phyloP scores from a whole-genome alignment of 1,139 yeast species.

The Candida mesenterica region DNA sequence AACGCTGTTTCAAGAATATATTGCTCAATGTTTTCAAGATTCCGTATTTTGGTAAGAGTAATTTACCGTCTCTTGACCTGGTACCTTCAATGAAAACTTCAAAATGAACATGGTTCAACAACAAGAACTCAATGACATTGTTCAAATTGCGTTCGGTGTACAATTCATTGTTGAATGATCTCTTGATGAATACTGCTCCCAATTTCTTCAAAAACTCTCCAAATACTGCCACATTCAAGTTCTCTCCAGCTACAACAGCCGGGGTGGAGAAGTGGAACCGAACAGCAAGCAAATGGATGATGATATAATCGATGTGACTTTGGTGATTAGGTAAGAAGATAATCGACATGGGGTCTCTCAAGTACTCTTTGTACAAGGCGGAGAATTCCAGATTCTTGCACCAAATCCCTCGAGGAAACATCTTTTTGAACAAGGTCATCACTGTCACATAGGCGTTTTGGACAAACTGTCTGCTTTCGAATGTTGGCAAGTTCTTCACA shows the following conservation, averaged over 20 bases:
- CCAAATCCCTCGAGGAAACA: slow-evolving; percentile 49
- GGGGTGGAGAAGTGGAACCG: slow-evolving; percentile 60
- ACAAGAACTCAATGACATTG: slow-evolving; percentile 52
- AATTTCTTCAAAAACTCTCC: slow-evolving; percentile 46
- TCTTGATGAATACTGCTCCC: slow-evolving; percentile 49
- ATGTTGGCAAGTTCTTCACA: slow-evolving; percentile 37
- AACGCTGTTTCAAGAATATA: slow-evolving; percentile 44
- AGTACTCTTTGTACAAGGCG: slow-evolving; percentile 29
- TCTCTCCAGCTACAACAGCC: slow-evolving; percentile 66
- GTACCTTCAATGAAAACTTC: slow-evolving; percentile 71
- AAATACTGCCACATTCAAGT: slow-evolving; percentile 60
- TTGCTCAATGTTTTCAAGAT: slow-evolving; percentile 52
- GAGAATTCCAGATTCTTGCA: slow-evolving; percentile 34
- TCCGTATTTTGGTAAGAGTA: slow-evolving; percentile 64
- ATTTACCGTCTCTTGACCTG: slow-evolving; percentile 64
- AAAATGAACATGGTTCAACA: slow-evolving; percentile 51
- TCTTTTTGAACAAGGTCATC: slow-evolving; percentile 30
- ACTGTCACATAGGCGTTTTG: slow-evolving; percentile 41
- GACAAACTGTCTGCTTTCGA: slow-evolving; percentile 25
- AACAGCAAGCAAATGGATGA: slow-evolving; percentile 56
- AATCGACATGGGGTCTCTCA: slow-evolving; percentile 44
- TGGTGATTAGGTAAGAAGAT: slow-evolving; percentile 54
- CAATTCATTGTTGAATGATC: slow-evolving; percentile 49
- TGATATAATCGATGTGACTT: slow-evolving; percentile 65
- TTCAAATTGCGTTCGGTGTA: slow-evolving; percentile 58